Evolutionary conservation across 192 early-diverging fungal species (phyloP), one percentile per base, ranked within the genome.

Genomic region (Funneliformis mosseae): DNA sequence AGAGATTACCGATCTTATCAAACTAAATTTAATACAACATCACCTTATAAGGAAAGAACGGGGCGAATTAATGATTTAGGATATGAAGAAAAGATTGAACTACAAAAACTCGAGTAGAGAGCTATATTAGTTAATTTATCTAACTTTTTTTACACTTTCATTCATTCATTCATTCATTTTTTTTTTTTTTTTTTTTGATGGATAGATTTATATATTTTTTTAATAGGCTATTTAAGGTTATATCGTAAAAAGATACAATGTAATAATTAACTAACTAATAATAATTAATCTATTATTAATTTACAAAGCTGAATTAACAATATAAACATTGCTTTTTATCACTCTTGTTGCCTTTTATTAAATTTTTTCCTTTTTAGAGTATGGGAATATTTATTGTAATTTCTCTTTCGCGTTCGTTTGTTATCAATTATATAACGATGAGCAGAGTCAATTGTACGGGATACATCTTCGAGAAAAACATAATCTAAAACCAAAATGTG

Each of bases 31-130:
- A 60, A 8, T 28, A 6, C 76, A 28, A 4, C 41, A 28, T 9
- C 61, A 16, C 45, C 76, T 45, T 12, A 62, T 42, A 64, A 77
- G 28, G 9, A 27, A 43, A 43, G 66, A 39, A 66, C 41, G 5
- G n/a, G 59, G 23, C 59, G 74, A 16, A 16, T 27, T 45, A 76
- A 28, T 66, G 76, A 66, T 27, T 77, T 23, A 46, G 62, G 66
- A 63, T 43, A 77, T 66, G 76, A 43, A 16, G 76, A 77, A 66
- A 77, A 77, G n/a, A 77, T 77, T 67, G 76, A 77, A 45, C 66
- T 43, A 43, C 41, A 48, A 66, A 41, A 70, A 41, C 2, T 70
- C 2, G 68, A 42, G 10, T 70, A 70, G 68, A 70, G n/a, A 55
- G 16, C 18, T 55, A 50, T 50, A 16, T 14, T 9, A 45, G 5